Evolutionary conservation across 2,329 filamentous ascomycete species (phyloP), one percentile per base, ranked within the genome.

Genomic region (Metarhizium sp.): DNA sequence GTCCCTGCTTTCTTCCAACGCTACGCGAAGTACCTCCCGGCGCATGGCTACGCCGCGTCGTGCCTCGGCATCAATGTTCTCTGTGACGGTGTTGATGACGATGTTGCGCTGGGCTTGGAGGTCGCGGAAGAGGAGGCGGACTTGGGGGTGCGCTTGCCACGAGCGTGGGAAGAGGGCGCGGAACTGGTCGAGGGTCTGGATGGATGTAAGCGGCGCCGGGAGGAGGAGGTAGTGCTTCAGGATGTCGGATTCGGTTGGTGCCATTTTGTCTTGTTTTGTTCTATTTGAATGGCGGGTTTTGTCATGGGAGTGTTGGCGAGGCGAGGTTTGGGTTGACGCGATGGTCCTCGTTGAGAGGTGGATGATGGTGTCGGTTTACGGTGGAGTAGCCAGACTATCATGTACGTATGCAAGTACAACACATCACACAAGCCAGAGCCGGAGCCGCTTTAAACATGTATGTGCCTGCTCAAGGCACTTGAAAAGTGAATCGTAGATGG

Each of bases 141-240:
- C 78, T 55, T 86, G 83, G 0, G 87, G 81, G 50, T 85, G 86
- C 29, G 78, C 74, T 57, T 85, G 86, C 51, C 85, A 76, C 43
- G 80, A 71, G 52, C 78, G 81, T 11, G 90, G 90, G 65, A 95
- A 94, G 46, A 92, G 78, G 32, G 85, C 78, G 47, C 82, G 84
- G 74, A 95, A 95, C 60, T 90, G 81, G 56, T 84, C 78, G 50
- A 91, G 78, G 7, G 89, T 85, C 61, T 91, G 75, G 65, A 91
- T 81, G 59, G 86, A 80, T 46, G 87, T 85, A 42, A 95, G 77
- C 32, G 87, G 79, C 7, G 90, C 85, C 13, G 90, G 88, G 34
- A 86, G 78, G 40, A 95, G 80, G 57, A 95, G 82, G 68, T 92
- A 95, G 70, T 87, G 86, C 64, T 78, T 78, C 52, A 95, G 80